A percentile compares a stretch with the other conserved stretches of the same genome.
phyloP scores from a whole-genome alignment of 495 filamentous ascomycete species.

The Penicillium steckii region DNA sequence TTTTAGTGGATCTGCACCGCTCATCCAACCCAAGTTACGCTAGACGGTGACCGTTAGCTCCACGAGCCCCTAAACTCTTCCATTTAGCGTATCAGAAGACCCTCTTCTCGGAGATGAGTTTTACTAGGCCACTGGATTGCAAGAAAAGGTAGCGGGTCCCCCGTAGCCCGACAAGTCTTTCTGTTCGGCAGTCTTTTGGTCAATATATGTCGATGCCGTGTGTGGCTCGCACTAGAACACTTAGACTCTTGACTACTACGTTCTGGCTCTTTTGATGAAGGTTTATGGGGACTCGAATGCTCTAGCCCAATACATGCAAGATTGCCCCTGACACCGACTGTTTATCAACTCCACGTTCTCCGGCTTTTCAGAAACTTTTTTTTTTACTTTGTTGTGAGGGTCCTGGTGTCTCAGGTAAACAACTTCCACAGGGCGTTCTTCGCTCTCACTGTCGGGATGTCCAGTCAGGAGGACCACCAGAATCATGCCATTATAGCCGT shows the following conservation, averaged over 20 bases:
- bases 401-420: not conserved
- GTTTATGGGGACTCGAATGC: not conserved
- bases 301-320: not conserved
- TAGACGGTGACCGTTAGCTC: not conserved
- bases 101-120: not conserved
- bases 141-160: not conserved
- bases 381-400: not conserved
- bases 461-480: not conserved
- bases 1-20: not conserved
- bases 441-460: not conserved
- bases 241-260: not conserved
- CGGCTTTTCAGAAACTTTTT: not conserved
- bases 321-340: not conserved
- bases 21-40: not conserved
- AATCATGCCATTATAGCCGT: slow-evolving; percentile 18
- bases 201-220: not conserved
- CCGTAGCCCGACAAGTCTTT: not conserved
- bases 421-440: not conserved
- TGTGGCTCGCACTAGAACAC: not conserved
- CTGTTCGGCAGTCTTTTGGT: not conserved
- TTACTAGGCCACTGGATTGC: not conserved
- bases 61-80: not conserved
- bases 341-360: not conserved
- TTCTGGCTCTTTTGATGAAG: not conserved
- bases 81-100: not conserved